Base-by-base conservation (phyloP, 495 filamentous ascomycete genomes). In the Mycothermus thermophilus region DNA sequence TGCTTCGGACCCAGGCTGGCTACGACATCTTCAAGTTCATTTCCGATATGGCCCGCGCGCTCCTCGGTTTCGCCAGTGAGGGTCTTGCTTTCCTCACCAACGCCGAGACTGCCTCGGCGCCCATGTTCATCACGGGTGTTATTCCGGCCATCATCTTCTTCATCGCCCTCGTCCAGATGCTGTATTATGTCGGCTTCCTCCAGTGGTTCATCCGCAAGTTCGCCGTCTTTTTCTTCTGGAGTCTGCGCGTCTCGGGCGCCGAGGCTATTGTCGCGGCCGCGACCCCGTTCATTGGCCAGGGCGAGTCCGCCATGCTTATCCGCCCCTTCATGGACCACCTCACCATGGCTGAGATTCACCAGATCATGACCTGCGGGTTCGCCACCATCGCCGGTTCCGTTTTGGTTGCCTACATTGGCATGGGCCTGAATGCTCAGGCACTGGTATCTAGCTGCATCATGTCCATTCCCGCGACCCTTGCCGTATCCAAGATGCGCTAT, bases 271-370 rank as follows among this genome's bases (percentile, higher is more conserved):
- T 93, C 18, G 86, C 86, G 19, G 80, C 85, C 27, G 86, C 86
- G n/a, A 86, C 85, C 4, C 86, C 86, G 1, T 94, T 93, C 59
- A 87, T 93, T 44, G 86, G 86, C 20, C 85, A 90, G 60, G 86
- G 86, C 42, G 86, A 94, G 64, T 86, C 80, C 6, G 86, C 82
- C 22, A 88, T 94, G 79, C 62, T 94, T 32, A 84, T 94, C 60
- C 74, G 75, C 24, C 84, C 84, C 5, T 94, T 87, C 57, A 72
- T 94, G 30, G 59, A 78, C 5, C 73, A 90, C 53, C 64, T 92
- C 38, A 94, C 86, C 24, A 57, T 71, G 44, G 83, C 83, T 37
- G 86, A 94, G 54, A 54, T 94, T 18, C 86, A 94, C 55, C 86
- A 93, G 54, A 62, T 93, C 51, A 87, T 94, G 86, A 77, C 72